Conservation (phyloP, 1,139 yeast genomes). For the Pneumocystis murina region DNA sequence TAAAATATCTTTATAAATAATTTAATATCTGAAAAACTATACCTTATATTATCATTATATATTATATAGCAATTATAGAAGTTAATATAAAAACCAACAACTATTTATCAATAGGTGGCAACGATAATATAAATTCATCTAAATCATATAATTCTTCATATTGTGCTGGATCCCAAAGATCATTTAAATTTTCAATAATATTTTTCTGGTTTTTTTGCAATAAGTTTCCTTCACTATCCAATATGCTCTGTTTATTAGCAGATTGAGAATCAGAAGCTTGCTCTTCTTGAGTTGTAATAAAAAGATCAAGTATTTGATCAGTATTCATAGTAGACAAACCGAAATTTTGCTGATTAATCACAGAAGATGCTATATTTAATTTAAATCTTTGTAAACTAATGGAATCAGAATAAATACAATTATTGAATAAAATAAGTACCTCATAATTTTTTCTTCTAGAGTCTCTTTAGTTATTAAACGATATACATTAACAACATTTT, state of each 20-base stretch:
- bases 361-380: slow-evolving; percentile 90
- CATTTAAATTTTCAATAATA: slow-evolving; percentile 32
- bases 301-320: slow-evolving; percentile 78
- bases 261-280: slow-evolving; percentile 22
- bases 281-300: slow-evolving; percentile 29
- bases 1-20: background rate
- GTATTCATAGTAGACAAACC: slow-evolving; percentile 95
- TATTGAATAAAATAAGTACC: background rate
- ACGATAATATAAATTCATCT: slow-evolving; percentile 77
- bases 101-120: slow-evolving; percentile 25
- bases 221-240: slow-evolving; percentile 18
- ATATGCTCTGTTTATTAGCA: slow-evolving; percentile 7
- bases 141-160: slow-evolving; percentile 92
- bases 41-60: background rate
- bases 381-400: slow-evolving; percentile 84
- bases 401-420: background rate
- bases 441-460: slow-evolving; percentile 90
- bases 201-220: slow-evolving; percentile 18
- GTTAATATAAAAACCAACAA: background rate
- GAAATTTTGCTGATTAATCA: slow-evolving; percentile 90
- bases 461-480: slow-evolving; percentile 85
- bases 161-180: slow-evolving; percentile 90
- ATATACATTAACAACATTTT: slow-evolving; percentile 90
- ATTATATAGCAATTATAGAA: background rate
- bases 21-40: background rate